phyloP scores from a whole-genome alignment of 2,329 filamentous ascomycete species.

The Xylaria sp. region DNA sequence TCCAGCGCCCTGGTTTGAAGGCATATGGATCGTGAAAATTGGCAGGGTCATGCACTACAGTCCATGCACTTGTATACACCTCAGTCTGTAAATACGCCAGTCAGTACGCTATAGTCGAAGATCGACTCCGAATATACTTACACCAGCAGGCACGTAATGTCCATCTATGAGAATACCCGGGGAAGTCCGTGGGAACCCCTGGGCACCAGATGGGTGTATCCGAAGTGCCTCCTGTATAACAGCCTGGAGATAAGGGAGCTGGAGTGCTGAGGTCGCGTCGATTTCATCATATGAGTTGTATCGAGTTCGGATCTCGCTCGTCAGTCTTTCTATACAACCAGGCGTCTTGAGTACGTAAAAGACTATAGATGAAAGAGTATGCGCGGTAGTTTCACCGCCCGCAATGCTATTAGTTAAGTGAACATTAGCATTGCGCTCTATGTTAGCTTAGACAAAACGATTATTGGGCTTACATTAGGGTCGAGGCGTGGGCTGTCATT shows the following conservation, averaged over 20 bases:
- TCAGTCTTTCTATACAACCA: neutral
- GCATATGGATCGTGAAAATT: constrained; percentile 17
- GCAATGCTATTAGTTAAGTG: constrained; percentile 11
- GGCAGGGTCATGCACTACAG: constrained; percentile 13
- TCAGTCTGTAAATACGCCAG: constrained; percentile 12
- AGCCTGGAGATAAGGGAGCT: constrained; percentile 29
- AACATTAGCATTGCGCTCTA: neutral
- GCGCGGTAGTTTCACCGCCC: constrained; percentile 25
- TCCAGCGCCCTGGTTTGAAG: constrained; percentile 24
- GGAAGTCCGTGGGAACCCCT: constrained; percentile 22
- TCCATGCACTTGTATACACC: constrained; percentile 27
- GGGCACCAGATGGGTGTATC: constrained; percentile 15
- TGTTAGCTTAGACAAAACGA: neutral
- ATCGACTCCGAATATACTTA: neutral
- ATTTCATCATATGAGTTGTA: constrained; percentile 23
- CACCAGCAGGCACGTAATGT: constrained; percentile 18
- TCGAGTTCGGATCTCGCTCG: neutral
- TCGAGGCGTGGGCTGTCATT: constrained; percentile 28
- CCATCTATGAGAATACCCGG: constrained; percentile 15
- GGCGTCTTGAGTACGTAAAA: constrained; percentile 27
- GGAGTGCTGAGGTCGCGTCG: constrained; percentile 9
- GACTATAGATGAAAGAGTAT: constrained; percentile 7
- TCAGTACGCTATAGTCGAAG: neutral
- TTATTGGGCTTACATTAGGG: constrained; percentile 16
- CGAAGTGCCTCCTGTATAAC: constrained; percentile 24